phyloP scores from a whole-genome alignment of 2,329 filamentous ascomycete genomes.

The Xylariaceae sp. region DNA sequence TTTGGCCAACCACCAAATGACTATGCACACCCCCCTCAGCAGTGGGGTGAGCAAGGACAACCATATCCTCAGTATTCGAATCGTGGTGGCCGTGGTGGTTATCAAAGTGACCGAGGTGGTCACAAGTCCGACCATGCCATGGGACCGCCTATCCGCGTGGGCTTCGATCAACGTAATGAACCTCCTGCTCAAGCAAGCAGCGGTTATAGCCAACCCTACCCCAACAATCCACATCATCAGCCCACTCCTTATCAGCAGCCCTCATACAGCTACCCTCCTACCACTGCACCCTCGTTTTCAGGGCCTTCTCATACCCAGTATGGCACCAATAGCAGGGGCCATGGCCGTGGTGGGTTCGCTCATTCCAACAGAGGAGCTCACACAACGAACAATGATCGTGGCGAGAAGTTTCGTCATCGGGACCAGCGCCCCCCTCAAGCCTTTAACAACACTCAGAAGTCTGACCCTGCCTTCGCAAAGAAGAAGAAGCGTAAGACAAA shows the following conservation, averaged over 20 bases:
- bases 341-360: slow-evolving; percentile 44
- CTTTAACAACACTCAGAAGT: slow-evolving; percentile 50
- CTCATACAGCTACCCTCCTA: slow-evolving; percentile 43
- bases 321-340: slow-evolving; percentile 41
- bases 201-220: slow-evolving; percentile 45
- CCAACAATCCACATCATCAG: slow-evolving; percentile 45
- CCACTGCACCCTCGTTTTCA: slow-evolving; percentile 43
- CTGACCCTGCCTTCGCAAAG: slow-evolving; percentile 56
- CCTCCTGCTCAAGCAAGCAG: slow-evolving; percentile 39
- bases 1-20: slow-evolving; percentile 46
- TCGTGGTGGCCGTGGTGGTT: slow-evolving; percentile 47
- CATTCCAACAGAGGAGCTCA: slow-evolving; percentile 41
- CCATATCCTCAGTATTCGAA: slow-evolving; percentile 35
- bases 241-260: slow-evolving; percentile 37
- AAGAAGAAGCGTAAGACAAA: slow-evolving; percentile 75
- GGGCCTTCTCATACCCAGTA: slow-evolving; percentile 37
- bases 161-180: slow-evolving; percentile 32
- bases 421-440: slow-evolving; percentile 38
- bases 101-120: slow-evolving; percentile 48
- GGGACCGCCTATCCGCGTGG: slow-evolving; percentile 39
- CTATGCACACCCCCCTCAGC: slow-evolving; percentile 41
- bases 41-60: slow-evolving; percentile 44
- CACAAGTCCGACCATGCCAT: slow-evolving; percentile 38
- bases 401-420: slow-evolving; percentile 45
- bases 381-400: slow-evolving; percentile 43